Evolutionary conservation across 805 yeast genomes (phyloP).

Genomic region (Allodekkera sacchari): DNA sequence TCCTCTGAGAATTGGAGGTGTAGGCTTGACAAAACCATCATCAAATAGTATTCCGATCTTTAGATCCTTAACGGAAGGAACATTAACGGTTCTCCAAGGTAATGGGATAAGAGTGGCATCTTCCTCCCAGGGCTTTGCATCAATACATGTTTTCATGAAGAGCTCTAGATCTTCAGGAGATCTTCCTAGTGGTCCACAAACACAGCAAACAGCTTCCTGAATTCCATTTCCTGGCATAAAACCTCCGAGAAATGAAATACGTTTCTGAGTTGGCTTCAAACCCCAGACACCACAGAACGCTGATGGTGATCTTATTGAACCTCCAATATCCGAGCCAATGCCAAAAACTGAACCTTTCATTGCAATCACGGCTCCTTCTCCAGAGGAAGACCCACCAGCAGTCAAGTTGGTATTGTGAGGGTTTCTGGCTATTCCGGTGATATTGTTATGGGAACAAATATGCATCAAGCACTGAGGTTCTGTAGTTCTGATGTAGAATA

Average conservation of each 20-base stretch:
- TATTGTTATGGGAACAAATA: conserved; percentile 45
- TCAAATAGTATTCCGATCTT: conserved; percentile 40
- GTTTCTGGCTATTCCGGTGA: conserved; percentile 42
- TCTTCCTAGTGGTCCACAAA: conserved; percentile 39
- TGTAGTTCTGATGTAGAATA: conserved; percentile 47
- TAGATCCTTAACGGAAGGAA: conserved; percentile 26
- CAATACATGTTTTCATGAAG: conserved; percentile 37
- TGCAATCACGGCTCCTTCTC: conserved; percentile 40
- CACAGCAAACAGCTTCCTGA: conserved; percentile 37
- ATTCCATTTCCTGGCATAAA: conserved; percentile 33
- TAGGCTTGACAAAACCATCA: conserved; percentile 44
- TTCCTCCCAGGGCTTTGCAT: conserved; percentile 46
- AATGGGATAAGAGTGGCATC: conserved; percentile 43
- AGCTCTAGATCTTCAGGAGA: conserved; percentile 40
- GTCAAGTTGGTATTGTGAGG: conserved; percentile 38
- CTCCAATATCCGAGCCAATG: conserved; percentile 33
- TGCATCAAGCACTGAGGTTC: conserved; percentile 52
- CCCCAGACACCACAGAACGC: conserved; percentile 47
- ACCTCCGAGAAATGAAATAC: conserved; percentile 33
- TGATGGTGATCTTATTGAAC: conserved; percentile 48
- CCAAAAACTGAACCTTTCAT: conserved; percentile 37
- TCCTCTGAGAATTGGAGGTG: conserved; percentile 34
- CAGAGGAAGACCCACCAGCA: conserved; percentile 50
- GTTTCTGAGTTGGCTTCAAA: conserved; percentile 38
- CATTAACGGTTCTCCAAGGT: conserved; percentile 39